Evolutionary conservation across 2,329 filamentous ascomycete species (phyloP), one percentile per base, ranked within the genome.

Genomic region (Colletotrichum destructivum): DNA sequence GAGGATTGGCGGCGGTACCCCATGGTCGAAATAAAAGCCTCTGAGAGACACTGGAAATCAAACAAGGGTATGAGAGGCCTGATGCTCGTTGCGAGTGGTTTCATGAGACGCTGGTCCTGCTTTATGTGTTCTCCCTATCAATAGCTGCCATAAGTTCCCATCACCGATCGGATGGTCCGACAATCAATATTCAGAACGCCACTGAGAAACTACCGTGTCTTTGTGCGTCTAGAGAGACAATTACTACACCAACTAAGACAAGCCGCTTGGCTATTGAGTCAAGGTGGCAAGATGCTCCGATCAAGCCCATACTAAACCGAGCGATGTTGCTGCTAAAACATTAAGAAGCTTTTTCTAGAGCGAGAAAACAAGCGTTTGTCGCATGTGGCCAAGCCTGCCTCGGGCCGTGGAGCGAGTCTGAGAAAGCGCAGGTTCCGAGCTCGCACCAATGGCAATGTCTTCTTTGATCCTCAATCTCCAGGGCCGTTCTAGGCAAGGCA

Each of bases 1-100:
- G 66, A 55, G 2, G 44, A 2, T 11, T 44, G 31, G n/a, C 15
- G 38, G 9, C 9, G 40, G 59, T 55, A 47, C 26, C 51, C 60
- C 69, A 72, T 71, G 15, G 16, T 71, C 35, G 23, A 5, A 9
- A 15, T 31, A 13, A 3, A 13, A 47, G 23, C 35, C 35, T 59
- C 15, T 54, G 31, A n/a, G 12, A 16, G 35, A 13, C 38, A 26
- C 49, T 26, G 15, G 46, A 26, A 38, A n/a, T 3, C 11, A 3
- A 13, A 35, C n/a, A n/a, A 26, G 23, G 8, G 7, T 40, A 11
- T 63, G 13, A 12, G 6, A n/a, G 4, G 9, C n/a, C 12, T 31
- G 40, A 35, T 61, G 31, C n/a, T 66, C 38, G 16, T 35, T 21
- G 16, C 7, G 3, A 18, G 18, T 0, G 2, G 1, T 16, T 12